Evolutionary conservation across 2,329 filamentous ascomycete genomes (phyloP), one percentile per base, ranked within the genome.

Genomic region (Amphichorda felina): DNA sequence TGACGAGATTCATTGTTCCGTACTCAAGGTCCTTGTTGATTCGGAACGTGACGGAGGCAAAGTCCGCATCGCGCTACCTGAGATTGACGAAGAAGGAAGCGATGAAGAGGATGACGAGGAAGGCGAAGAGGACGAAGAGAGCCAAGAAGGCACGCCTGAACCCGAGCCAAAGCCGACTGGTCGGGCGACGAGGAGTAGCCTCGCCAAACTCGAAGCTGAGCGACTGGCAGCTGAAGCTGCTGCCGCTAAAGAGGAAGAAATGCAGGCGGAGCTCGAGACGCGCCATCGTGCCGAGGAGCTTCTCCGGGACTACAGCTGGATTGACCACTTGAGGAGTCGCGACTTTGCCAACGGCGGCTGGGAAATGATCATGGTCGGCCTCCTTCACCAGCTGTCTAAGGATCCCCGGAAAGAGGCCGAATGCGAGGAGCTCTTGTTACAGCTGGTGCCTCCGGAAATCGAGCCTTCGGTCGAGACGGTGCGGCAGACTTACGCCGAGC

Each of bases 321-420:
- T 93, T 40, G 82, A 93, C 36, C 74, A 84, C 42, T 66, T 95
- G 16, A 77, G 79, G 43, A 82, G 82, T 48, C 81, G 89, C 31
- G 80, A 94, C 45, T 94, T 96, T 53, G 69, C 75, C 43, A 74
- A 89, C 30, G 91, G 89, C 38, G 87, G 87, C 15, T 98, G 91
- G 91, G 77, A 95, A 56, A 59, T 86, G 41, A 89, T 95, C 42
- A 71, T 96, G 50, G 79, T 94, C 30, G 91, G 88, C 6, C 64
- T 96, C 13, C 59, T 98, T 13, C 70, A 94, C 54, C 87, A 93
- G 46, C 63, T 96, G 4, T 91, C 87, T 3, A 80, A 82, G 50
- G 76, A 79, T 33, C 77, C 82, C 32, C 69, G 78, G 8, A 71
- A 80, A 38, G 74, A 82, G 41, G 65, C 72, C n/a, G 55, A 61